Base-by-base conservation (phyloP, 1,284 basidiomycete species). In the Moesziomyces antarcticus region DNA sequence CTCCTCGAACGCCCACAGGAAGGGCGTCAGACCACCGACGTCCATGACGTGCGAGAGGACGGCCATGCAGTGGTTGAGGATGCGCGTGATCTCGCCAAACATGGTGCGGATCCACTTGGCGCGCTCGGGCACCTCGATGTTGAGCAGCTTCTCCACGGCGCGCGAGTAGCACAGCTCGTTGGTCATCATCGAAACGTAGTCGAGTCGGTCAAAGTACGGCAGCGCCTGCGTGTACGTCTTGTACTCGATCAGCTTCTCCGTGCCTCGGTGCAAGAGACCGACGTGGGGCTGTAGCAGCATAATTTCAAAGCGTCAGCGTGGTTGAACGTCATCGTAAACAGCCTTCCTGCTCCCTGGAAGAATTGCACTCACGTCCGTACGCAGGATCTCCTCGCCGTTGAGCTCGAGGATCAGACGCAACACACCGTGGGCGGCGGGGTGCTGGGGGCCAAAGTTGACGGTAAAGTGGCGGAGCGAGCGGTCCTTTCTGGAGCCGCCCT, bases 1-100 rank as follows among this genome's bases (percentile, higher is more conserved):
- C 86, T 99, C 96, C 86, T 99, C 96, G 88, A 99, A 98, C 82
- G 95, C 97, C 95, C 94, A 99, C 42, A 99, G 88, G 91, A 98
- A 99, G 49, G 96, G 97, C 1, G 97, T 99, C 8, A 99, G 88
- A 70, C 94, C 96, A 84, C 96, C 97, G 70, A 99, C 96, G 50
- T 84, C 82, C 82, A 84, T 84, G 62, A 79, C 67, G 86, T 97
- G 93, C 27, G 96, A 93, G 45, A 99, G 89, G 69, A 99, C 89
- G 64, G 96, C 96, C 97, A 99, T 99, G 74, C 98, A 88, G 85
- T 98, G 96, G 88, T 97, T 98, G 68, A 98, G 88, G 75, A 98
- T 88, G 78, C 96, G 92, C 9, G 96, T 99, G 73, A 99, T 92
- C 87, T 99, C 96, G 73, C 94, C 95, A 85, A 97, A 98, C 81